Base-by-base conservation (phyloP, 306 rosid genomes). In the Prunus armeniaca region DNA sequence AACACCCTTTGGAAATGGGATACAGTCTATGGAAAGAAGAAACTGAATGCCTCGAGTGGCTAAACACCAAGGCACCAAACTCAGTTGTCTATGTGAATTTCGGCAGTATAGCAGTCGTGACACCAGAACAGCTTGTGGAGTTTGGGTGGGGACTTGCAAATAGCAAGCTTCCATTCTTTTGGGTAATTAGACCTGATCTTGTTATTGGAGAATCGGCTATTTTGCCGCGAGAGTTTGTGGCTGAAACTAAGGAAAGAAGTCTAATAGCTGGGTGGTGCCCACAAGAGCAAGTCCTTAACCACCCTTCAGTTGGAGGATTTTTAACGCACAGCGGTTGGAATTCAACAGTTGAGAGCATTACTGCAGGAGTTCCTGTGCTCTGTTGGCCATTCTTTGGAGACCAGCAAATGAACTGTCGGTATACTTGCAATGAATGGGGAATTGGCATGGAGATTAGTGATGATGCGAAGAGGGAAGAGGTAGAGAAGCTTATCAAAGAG, bases 11-110 rank as follows among this genome's bases (percentile, higher is more conserved):
- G 32, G 6, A 54, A 3, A 34, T n/a, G 32, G 64, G 65, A 2
- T 71, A 71, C 24, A 71, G 75, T 20, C 14, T n/a, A 0, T 70
- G 74, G 47, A 69, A 12, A 70, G 74, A 70, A 51, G 74, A 70
- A 70, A 18, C 47, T 0, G 74, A 70, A 18, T 70, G 61, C 63
- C 28, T 70, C 12, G 10, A 51, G 6, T 41, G 70, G 70, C 18
- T 65, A 17, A 10, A 65, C 18, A 6, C 10, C 1, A 38, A 38
- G 28, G 28, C 27, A 0, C 70, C 70, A 41, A 41, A 65, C 10
- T 65, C 70, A 10, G 70, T 65, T 38, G 50, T 61, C 5, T 61
- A 61, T 27, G 66, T 61, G 41, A 61, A 61, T 61, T 61, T 61
- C 4, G 20, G 65, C 10, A 62, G 43, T 24, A 3, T 34, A 64